Base-by-base conservation (phyloP, 495 filamentous ascomycete species). In the Talaromyces ruber region DNA sequence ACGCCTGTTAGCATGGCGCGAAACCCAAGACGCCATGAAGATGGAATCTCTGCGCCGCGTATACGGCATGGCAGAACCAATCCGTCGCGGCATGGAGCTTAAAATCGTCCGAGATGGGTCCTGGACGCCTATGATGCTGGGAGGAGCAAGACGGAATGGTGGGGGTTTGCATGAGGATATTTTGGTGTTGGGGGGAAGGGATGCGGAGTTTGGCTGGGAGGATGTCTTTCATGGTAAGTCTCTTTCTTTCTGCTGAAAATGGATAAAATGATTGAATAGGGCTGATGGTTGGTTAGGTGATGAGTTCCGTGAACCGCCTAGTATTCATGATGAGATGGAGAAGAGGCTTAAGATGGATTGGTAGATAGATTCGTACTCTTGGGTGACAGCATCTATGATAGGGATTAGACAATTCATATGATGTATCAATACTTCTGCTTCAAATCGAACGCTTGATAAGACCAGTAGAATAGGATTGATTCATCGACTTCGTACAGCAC, bases 321-420 rank as follows among this genome's bases (percentile, higher is more conserved):
- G 85, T 58, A 86, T 97, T 71, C 92, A 97, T 63, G 85, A 88
- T 64, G 93, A 98, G 84, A 93, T 97, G 87, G 93, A 98, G 87
- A 81, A 84, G 75, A 87, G 89, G 78, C 71, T 96, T 72, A 81
- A 81, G 75, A 90, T 92, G 86, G 83, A 84, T 61, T 87, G 80
- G 78, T 86, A 79, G 68, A 29, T 63, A 47, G 32, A 21, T 22
- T 47, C 21, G 12, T 30, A 30, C 29, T 34, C 11, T 34, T 39
- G 34, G 4, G 3, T 39, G 25, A 50, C 21, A 58, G 21, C 8
- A 47, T 45, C 16, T n/a, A 21, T 47, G 43, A n/a, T 47, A 47
- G 43, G 43, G 43, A 47, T 47, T 18, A 21, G 18, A 18, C n/a
- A 47, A 47, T 47, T 16, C 56, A 59, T 16, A 16, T 54, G 52